A percentile compares a stretch with the other conserved stretches of the same genome.
Conservation (phyloP, 202 grass and related monocot genomes). For the Cymbopogon flexuosus region DNA sequence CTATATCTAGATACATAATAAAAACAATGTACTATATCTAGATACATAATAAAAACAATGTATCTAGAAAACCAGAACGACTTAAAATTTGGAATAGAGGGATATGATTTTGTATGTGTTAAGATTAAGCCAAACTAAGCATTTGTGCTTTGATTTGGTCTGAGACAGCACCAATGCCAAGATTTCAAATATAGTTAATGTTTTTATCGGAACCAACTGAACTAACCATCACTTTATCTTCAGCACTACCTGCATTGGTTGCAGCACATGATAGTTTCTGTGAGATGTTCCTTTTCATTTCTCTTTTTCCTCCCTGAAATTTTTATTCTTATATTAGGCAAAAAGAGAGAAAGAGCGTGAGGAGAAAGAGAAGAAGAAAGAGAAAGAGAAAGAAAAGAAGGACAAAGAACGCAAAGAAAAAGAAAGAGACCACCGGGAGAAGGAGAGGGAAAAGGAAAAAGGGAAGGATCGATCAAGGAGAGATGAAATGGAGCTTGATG, state of each 20-base stretch:
- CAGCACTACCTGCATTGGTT: not conserved
- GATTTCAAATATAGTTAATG: not conserved
- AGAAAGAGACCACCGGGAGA: constrained; percentile 42
- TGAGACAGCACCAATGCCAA: not conserved
- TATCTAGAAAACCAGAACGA: not conserved
- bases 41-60: too few species aligned
- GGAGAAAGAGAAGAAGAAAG: constrained; percentile 45
- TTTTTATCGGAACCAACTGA: not conserved
- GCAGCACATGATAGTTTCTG: not conserved
- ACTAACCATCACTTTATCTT: not conserved
- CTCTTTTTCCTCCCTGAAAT: not conserved
- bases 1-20: not conserved
- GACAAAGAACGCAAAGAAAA: constrained; percentile 57
- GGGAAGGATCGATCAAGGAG: constrained; percentile 65
- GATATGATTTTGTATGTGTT: not conserved
- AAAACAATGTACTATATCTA: too few species aligned
- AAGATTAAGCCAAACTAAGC: not conserved
- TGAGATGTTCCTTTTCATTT: not conserved
- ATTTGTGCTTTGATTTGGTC: not conserved
- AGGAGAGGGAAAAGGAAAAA: constrained; percentile 75
- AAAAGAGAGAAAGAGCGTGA: constrained; percentile 46
- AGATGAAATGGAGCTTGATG: constrained; percentile 65
- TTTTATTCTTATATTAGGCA: constrained; percentile 17
- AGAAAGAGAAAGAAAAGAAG: constrained; percentile 46
- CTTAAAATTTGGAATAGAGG: not conserved